phyloP scores from a whole-genome alignment of 2,329 filamentous ascomycete genomes.

The Lachnellula hyalina region DNA sequence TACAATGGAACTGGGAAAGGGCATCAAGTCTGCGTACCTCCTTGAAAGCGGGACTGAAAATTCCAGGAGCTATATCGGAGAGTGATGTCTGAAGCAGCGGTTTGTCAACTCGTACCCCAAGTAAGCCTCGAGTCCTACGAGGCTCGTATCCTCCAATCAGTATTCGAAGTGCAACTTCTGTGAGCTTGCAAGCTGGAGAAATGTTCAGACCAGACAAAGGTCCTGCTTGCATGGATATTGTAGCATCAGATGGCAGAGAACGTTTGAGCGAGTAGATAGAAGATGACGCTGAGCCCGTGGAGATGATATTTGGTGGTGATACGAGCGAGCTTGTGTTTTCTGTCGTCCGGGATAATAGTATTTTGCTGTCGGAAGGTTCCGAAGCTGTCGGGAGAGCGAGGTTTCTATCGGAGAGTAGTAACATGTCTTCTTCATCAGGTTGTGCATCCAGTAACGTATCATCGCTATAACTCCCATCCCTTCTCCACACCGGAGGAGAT shows the following conservation, averaged over 20 bases:
- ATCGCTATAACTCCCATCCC: background rate
- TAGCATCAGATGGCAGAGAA: background rate
- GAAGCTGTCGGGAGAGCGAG: background rate
- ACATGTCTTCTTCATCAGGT: background rate
- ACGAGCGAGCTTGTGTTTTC: background rate
- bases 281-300: background rate
- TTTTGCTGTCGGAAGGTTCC: conserved; percentile 6
- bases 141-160: conserved; percentile 9
- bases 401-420: background rate
- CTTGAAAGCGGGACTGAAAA: conserved; percentile 27
- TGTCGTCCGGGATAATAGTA: conserved; percentile 10
- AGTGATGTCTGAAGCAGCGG: conserved; percentile 9
- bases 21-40: conserved; percentile 13
- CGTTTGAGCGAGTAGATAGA: background rate
- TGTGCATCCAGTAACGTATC: background rate
- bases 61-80: conserved; percentile 17
- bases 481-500: background rate
- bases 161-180: conserved; percentile 9
- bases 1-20: background rate
- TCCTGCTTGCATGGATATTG: background rate
- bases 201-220: background rate
- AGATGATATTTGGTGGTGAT: conserved; percentile 1
- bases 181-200: conserved; percentile 4
- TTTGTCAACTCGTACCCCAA: conserved; percentile 12
- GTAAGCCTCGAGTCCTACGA: background rate